Conservation (phyloP, 2,329 filamentous ascomycete species). For the Diplodia intermedia region DNA sequence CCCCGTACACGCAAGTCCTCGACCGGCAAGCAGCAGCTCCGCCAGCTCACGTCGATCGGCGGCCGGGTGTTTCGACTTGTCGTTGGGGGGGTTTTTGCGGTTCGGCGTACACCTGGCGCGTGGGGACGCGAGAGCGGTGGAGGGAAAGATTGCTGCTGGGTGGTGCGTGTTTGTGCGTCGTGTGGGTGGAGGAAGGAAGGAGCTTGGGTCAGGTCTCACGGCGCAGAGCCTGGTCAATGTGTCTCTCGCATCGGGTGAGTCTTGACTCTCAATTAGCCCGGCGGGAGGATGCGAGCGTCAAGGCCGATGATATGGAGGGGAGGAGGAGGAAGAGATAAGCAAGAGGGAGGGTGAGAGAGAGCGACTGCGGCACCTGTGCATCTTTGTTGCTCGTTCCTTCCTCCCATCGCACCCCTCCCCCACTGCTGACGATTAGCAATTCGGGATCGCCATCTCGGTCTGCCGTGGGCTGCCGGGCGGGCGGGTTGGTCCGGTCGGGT, state of each 20-base stretch:
- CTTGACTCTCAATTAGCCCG: background rate
- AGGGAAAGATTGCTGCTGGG: constrained; percentile 2
- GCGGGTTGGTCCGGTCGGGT: background rate
- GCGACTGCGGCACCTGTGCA: background rate
- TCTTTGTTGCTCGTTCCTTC: background rate
- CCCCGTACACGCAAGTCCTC: background rate
- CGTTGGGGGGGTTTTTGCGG: background rate
- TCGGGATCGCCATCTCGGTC: constrained; percentile 11
- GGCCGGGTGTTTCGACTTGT: background rate
- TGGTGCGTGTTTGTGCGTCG: background rate
- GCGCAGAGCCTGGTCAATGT: constrained; percentile 15
- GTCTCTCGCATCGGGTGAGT: constrained; percentile 13
- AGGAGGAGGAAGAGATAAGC: background rate
- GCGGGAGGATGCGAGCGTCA: background rate
- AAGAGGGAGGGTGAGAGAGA: background rate
- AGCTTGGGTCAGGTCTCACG: constrained; percentile 13
- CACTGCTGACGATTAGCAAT: constrained; percentile 22
- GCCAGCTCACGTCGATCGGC: constrained; percentile 1
- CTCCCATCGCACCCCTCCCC: background rate
- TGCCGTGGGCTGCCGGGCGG: constrained; percentile 6
- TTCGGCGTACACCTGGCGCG: background rate
- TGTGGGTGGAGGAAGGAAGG: background rate
- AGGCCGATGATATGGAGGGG: background rate
- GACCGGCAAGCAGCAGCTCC: background rate
- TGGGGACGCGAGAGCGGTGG: constrained; percentile 1